These are phyloP conservation scores for Cryptococcus sp. DNA, from an alignment of 1,284 basidiomycete genomes.

Conservation along the genomic window DNA sequence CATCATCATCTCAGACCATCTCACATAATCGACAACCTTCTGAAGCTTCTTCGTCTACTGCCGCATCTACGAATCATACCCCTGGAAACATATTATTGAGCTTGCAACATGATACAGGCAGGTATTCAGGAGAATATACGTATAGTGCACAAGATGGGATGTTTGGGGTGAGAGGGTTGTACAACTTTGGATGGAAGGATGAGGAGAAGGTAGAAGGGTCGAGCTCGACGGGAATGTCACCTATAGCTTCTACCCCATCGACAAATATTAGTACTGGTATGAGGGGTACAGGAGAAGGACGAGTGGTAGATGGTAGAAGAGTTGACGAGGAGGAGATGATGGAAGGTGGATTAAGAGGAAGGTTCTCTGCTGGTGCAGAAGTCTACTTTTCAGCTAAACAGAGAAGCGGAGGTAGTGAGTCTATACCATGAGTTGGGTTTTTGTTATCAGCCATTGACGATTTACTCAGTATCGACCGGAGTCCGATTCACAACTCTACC, in stretches of 20 bases:
- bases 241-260: constrained; percentile 8
- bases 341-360: constrained; percentile 80
- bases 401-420: constrained; percentile 81
- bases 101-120: constrained; percentile 85
- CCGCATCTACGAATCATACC: constrained; percentile 30
- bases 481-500: constrained; percentile 83
- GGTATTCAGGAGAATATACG: constrained; percentile 90
- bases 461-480: constrained; percentile 75
- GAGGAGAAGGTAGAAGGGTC: constrained; percentile 2
- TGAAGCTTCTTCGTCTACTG: constrained; percentile 54
- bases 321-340: constrained; percentile 86
- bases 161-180: constrained; percentile 83
- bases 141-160: constrained; percentile 91
- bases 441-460: not conserved
- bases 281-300: constrained; percentile 48
- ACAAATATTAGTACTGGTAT: constrained; percentile 40
- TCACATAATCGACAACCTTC: constrained; percentile 56
- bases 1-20: not conserved
- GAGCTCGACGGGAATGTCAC: too few species aligned
- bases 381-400: constrained; percentile 90
- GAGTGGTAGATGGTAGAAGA: constrained; percentile 71
- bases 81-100: constrained; percentile 77
- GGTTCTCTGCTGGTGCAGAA: constrained; percentile 88
- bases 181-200: constrained; percentile 70
- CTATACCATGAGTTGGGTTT: not conserved